phyloP scores from a whole-genome alignment of 306 rosid genomes.

The Oxytropis ochrocephala region DNA sequence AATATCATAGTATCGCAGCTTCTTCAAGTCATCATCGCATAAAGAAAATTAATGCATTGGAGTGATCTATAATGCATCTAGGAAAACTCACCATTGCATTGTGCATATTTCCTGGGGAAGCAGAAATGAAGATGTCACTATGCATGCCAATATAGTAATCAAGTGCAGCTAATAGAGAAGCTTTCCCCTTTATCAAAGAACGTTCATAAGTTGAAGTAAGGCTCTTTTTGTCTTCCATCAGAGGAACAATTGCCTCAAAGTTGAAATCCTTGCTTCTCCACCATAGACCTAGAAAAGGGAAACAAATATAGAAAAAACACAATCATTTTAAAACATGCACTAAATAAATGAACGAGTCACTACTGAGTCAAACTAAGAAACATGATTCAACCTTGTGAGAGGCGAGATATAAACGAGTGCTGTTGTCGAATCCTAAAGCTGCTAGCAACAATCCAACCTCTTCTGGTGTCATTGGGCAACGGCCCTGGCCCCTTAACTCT shows the following conservation, averaged over 20 bases:
- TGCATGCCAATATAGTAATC: slow-evolving; percentile 92
- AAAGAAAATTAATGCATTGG: slow-evolving; percentile 6
- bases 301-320: background rate
- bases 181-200: slow-evolving; percentile 75
- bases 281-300: slow-evolving; percentile 75
- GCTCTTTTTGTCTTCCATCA: slow-evolving; percentile 93
- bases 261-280: slow-evolving; percentile 85
- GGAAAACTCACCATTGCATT: slow-evolving; percentile 81
- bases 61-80: slow-evolving; percentile 3
- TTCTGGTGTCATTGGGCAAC: slow-evolving; percentile 97
- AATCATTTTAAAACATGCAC: slow-evolving; percentile 1
- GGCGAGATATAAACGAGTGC: slow-evolving; percentile 86
- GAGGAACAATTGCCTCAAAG: slow-evolving; percentile 62
- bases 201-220: slow-evolving; percentile 69
- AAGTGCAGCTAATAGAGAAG: slow-evolving; percentile 89
- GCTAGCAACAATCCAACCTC: slow-evolving; percentile 91
- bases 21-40: background rate
- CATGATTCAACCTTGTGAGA: slow-evolving; percentile 79
- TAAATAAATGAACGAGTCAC: background rate
- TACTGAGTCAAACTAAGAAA: background rate
- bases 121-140: slow-evolving; percentile 86
- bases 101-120: slow-evolving; percentile 99
- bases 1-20: background rate
- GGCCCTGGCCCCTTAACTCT: slow-evolving; percentile 94
- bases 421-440: slow-evolving; percentile 90